Evolutionary conservation across 1,284 basidiomycete genomes (phyloP).

Genomic region (Paramarasmius palmivorus): DNA sequence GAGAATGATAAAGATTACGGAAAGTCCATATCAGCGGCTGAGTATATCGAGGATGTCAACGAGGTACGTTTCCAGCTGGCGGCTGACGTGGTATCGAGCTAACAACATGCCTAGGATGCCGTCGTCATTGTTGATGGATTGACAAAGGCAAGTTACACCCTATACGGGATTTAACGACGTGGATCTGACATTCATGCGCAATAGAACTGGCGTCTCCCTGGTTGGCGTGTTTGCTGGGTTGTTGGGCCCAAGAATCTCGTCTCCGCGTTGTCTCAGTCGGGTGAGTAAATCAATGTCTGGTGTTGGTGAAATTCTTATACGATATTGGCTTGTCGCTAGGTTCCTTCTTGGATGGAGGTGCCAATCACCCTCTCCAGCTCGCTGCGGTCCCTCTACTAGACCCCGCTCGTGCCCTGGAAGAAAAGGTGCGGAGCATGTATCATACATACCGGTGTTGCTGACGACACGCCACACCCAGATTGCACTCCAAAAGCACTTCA

Average conservation of each 20-base stretch:
- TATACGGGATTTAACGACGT: not conserved
- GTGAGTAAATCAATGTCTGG: no score
- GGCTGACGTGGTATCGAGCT: not conserved
- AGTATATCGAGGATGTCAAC: conserved; percentile 86
- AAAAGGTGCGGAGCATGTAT: conserved; percentile 51
- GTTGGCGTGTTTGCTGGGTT: conserved; percentile 96
- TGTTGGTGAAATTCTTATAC: no score
- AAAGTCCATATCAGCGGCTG: conserved; percentile 79
- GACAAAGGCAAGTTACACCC: conserved; percentile 66
- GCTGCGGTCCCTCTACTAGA: conserved; percentile 84
- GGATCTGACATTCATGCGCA: not conserved
- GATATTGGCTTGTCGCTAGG: not conserved
- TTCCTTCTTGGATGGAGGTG: conserved; percentile 82
- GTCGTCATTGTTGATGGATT: conserved; percentile 89
- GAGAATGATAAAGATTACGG: conserved; percentile 76
- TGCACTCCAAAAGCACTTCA: conserved; percentile 87
- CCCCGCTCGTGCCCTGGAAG: conserved; percentile 63
- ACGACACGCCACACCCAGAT: conserved; percentile 35
- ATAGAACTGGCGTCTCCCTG: conserved; percentile 87
- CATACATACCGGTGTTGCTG: not conserved
- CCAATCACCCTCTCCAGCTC: conserved; percentile 85
- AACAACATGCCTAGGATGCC: conserved; percentile 56
- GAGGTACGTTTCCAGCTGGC: conserved; percentile 39
- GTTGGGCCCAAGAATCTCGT: conserved; percentile 91
- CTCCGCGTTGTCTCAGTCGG: conserved; percentile 84